These are phyloP conservation scores for Torrubiellomyces zombiae DNA, from an alignment of 2,329 filamentous ascomycete genomes.

Conservation along the genomic window DNA sequence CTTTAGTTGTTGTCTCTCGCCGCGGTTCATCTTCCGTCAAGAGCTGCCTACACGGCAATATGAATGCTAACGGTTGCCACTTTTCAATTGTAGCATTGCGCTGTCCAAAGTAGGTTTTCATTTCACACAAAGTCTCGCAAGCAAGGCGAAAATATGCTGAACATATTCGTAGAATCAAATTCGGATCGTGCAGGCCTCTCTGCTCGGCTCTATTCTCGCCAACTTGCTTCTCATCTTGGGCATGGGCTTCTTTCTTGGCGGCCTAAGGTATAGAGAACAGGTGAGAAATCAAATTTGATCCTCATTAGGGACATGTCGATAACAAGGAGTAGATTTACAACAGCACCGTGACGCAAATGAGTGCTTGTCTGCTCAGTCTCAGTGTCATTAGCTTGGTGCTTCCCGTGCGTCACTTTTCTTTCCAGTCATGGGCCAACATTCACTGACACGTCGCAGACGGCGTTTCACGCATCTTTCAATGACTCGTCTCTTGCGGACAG, in stretches of 20 bases:
- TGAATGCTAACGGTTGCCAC: conserved; percentile 1
- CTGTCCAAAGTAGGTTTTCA: conserved; percentile 53
- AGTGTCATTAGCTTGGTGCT: conserved; percentile 79
- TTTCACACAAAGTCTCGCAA: no score
- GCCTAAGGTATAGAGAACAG: conserved; percentile 75
- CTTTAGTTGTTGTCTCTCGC: no score
- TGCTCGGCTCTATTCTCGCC: conserved; percentile 77
- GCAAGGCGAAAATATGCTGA: conserved; percentile 1
- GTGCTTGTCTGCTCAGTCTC: conserved; percentile 76
- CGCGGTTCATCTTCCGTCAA: no score
- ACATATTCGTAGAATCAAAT: conserved; percentile 47
- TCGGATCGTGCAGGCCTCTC: conserved; percentile 76
- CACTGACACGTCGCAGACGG: conserved; percentile 41
- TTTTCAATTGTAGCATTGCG: conserved; percentile 41
- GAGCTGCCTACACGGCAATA: no score
- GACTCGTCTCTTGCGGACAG: conserved; percentile 44
- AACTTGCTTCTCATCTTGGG: conserved; percentile 80
- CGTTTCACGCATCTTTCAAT: conserved; percentile 78
- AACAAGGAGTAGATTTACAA: conserved; percentile 69
- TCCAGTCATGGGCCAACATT: conserved; percentile 17
- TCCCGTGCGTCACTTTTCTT: conserved; percentile 38
- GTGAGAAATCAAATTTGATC: conserved; percentile 19
- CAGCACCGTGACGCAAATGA: conserved; percentile 91
- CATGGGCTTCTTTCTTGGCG: conserved; percentile 81
- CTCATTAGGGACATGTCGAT: not conserved